These are phyloP conservation scores for Cercospora janseana DNA, from an alignment of 2,329 filamentous ascomycete genomes.

Conservation along the genomic window DNA sequence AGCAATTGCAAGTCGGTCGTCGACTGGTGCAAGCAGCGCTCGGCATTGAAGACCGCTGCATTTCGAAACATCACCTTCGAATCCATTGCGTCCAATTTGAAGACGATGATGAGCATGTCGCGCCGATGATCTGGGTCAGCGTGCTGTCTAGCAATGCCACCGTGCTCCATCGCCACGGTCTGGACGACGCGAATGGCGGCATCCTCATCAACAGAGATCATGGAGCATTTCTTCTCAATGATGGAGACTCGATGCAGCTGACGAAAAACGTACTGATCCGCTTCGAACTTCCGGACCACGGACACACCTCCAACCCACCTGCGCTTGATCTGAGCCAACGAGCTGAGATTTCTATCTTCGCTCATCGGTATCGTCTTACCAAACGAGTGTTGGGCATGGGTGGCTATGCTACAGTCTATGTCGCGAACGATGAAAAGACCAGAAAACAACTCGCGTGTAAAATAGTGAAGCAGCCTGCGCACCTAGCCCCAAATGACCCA, in stretches of 20 bases:
- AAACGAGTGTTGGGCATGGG: constrained; percentile 55
- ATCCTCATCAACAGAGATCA: constrained; percentile 31
- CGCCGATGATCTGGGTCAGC: constrained; percentile 49
- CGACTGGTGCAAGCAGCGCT: constrained; percentile 27
- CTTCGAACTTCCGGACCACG: constrained; percentile 17
- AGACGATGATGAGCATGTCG: constrained; percentile 37
- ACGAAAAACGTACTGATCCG: constrained; percentile 34
- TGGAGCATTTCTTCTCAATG: constrained; percentile 44
- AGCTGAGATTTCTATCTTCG: constrained; percentile 39
- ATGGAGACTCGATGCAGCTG: constrained; percentile 44
- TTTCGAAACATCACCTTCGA: constrained; percentile 49
- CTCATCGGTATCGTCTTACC: constrained; percentile 50
- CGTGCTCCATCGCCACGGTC: constrained; percentile 36
- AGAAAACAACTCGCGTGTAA: constrained; percentile 68
- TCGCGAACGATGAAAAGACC: constrained; percentile 53
- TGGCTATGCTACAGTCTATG: constrained; percentile 53
- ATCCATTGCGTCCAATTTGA: constrained; percentile 50
- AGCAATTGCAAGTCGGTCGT: constrained; percentile 36
- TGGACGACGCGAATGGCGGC: constrained; percentile 29
- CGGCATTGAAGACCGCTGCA: constrained; percentile 34
- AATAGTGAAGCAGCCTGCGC: constrained; percentile 53
- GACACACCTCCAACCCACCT: constrained; percentile 1
- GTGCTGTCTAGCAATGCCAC: constrained; percentile 49
- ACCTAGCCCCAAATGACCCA: not conserved
- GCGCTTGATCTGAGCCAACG: constrained; percentile 7